Evolutionary conservation across 2,329 filamentous ascomycete genomes (phyloP).

Genomic region (Pyrenophora graminea): DNA sequence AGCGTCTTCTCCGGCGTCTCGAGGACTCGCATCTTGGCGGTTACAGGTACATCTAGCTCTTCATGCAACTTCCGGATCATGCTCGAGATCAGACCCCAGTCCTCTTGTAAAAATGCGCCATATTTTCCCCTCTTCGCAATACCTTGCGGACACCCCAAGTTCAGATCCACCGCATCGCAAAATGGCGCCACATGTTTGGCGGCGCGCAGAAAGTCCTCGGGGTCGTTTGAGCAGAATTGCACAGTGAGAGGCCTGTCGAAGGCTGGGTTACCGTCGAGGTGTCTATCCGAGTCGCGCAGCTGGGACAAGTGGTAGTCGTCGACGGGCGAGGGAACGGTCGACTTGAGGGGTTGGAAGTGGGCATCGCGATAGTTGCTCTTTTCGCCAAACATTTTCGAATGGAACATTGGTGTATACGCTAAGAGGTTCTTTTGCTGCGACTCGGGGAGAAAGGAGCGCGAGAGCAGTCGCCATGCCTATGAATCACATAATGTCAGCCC

Average conservation of each 20-base stretch:
- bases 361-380: conserved; percentile 74
- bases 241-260: conserved; percentile 90
- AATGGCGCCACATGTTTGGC: conserved; percentile 79
- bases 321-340: conserved; percentile 39
- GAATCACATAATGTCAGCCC: conserved; percentile 10
- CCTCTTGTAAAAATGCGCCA: conserved; percentile 92
- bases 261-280: conserved; percentile 81
- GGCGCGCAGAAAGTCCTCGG: conserved; percentile 76
- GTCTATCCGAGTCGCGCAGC: conserved; percentile 29
- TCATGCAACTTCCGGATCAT: conserved; percentile 83
- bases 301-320: conserved; percentile 43
- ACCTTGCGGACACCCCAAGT: conserved; percentile 93
- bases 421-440: conserved; percentile 65
- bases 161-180: conserved; percentile 94
- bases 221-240: conserved; percentile 92
- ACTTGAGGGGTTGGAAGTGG: conserved; percentile 74
- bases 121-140: conserved; percentile 92
- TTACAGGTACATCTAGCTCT: conserved; percentile 80
- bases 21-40: conserved; percentile 90
- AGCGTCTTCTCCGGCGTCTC: conserved; percentile 86
- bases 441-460: conserved; percentile 81
- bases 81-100: conserved; percentile 79
- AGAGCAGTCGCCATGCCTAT: conserved; percentile 96
- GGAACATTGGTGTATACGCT: conserved; percentile 94
- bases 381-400: conserved; percentile 85